A percentile compares a stretch with the other conserved stretches of the same genome.
These are phyloP conservation scores for Sugiyamaella castrensis DNA, from an alignment of 1,139 yeast species.

Conservation along the genomic window DNA sequence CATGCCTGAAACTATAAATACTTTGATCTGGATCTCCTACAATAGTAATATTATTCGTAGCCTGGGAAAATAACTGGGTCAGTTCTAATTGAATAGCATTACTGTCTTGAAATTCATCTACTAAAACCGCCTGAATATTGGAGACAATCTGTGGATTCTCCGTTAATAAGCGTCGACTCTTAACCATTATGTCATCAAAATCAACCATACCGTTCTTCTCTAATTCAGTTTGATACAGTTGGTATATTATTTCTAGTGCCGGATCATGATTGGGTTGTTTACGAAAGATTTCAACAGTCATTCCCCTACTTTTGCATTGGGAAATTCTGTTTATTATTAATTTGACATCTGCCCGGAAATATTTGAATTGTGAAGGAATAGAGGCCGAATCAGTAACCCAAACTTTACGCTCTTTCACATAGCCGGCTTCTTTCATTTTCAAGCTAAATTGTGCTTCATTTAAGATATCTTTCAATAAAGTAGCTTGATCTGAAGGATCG, in stretches of 20 bases:
- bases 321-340: conserved; percentile 5
- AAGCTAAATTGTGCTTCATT: conserved; percentile 5
- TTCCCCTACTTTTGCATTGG: conserved; percentile 3
- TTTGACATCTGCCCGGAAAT: neutral
- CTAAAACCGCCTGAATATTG: conserved; percentile 64
- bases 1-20: conserved; percentile 84
- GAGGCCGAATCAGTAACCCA: neutral
- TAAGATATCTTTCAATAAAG: conserved; percentile 38
- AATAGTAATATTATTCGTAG: conserved; percentile 58
- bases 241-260: conserved; percentile 11
- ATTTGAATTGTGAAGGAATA: neutral
- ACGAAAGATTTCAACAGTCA: neutral
- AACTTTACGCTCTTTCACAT: neutral
- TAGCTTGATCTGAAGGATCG: conserved; percentile 60
- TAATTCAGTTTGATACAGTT: conserved; percentile 51
- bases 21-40: conserved; percentile 98
- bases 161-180: conserved; percentile 51
- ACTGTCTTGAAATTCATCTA: conserved; percentile 95
- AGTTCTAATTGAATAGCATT: conserved; percentile 70
- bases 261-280: neutral
- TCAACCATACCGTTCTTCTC: conserved; percentile 50
- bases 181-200: conserved; percentile 77
- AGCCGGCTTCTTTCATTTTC: conserved; percentile 7
- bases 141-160: conserved; percentile 47
- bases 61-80: conserved; percentile 55